Base-by-base conservation (phyloP, 805 yeast genomes). In the Saccharomycopsis sp. region DNA sequence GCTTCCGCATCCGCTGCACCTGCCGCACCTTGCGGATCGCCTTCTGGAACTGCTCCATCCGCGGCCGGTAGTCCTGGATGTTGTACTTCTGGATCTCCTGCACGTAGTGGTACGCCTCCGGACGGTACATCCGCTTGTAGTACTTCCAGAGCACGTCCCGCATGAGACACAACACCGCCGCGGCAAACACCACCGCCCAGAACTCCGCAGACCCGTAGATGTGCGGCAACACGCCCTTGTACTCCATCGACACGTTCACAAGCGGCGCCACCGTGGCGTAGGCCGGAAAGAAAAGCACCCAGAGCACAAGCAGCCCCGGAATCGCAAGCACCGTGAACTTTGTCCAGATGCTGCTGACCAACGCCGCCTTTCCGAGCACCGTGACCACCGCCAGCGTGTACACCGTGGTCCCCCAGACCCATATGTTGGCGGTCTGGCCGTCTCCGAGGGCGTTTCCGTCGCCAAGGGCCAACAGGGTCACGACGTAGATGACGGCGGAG, bases 21-120 rank as follows among this genome's bases (percentile, higher is more conserved):
- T 95, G 99, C 72, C 99, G 85, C 23, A 94, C 98, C 68, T 91
- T 94, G 68, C 98, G 80, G 57, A 94, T 94, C 3, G 98, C 97
- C 70, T 87, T 91, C 71, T 94, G 99, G 78, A 94, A 94, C 63
- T 91, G 96, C 64, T 91, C 96, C 80, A 91, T 83, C 65, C 97
- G 83, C n/a, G 99, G 99, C 63, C 96, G 80, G 70, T 88, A 88
- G 69, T 92, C 97, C 61, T 88, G 92, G 61, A 91, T 88, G 66
- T 92, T 91, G 72, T 85, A 91, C 73, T 94, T 94, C 72, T 94
- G 99, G 69, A 94, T 89, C 70, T 90, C 97, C 73, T 94, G 99
- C 46, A 92, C 97, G 66, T 88, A 84, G 73, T 94, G 99, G 70
- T 94, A 94, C 59, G 89, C 79, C 68, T 91, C 95, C 15, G 99